phyloP scores from a whole-genome alignment of 2,329 filamentous ascomycete species.

The Sporothrix pallida region DNA sequence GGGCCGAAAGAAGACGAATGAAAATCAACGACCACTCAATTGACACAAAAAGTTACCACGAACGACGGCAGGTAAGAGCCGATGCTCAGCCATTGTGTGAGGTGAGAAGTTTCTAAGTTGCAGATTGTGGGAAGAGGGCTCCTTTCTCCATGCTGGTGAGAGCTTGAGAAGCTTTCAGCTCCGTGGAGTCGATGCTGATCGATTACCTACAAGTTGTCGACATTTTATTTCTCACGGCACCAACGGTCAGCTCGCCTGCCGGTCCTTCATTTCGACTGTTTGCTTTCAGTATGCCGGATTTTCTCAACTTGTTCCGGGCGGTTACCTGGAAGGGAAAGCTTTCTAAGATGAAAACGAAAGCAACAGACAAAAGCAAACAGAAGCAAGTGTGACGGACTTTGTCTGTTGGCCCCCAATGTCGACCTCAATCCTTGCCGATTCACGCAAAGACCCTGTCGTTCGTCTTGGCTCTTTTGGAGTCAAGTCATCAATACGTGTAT shows the following conservation, averaged over 20 bases:
- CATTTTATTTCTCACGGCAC: too few relatives aligned
- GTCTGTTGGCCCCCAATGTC: background rate
- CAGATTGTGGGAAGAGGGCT: background rate
- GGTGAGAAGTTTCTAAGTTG: background rate
- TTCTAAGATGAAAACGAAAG: background rate
- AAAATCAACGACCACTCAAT: too few relatives aligned
- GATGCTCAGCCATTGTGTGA: conserved; percentile 11
- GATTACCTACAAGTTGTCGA: background rate
- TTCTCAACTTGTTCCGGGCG: background rate
- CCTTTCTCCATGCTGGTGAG: too few relatives aligned
- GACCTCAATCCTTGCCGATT: too few relatives aligned
- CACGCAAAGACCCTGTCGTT: background rate
- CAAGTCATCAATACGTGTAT: too few relatives aligned
- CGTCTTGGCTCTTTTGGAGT: background rate
- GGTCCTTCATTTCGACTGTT: background rate
- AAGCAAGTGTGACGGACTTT: background rate
- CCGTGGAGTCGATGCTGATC: background rate
- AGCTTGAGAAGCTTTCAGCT: too few relatives aligned
- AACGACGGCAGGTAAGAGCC: background rate
- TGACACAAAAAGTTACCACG: too few relatives aligned
- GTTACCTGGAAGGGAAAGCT: background rate
- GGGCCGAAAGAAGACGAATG: too few relatives aligned
- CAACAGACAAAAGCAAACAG: background rate
- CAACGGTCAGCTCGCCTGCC: background rate
- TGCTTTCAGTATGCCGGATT: background rate